A percentile compares a stretch with the other conserved stretches of the same genome.
Evolutionary conservation across 345 rosid species (phyloP).

Genomic region (Iberis pinnata): DNA sequence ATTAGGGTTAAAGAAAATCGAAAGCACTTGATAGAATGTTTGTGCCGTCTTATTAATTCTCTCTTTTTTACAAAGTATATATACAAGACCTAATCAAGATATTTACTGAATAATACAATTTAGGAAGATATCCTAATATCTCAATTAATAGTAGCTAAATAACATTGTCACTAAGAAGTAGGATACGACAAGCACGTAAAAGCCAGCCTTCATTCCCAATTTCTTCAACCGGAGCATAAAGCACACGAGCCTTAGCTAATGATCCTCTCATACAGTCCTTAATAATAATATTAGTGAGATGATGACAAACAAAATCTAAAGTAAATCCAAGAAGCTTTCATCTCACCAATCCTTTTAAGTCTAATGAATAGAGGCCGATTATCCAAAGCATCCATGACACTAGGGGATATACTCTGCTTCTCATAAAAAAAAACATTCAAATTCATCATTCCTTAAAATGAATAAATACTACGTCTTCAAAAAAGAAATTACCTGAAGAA

Average conservation of each 20-base stretch:
- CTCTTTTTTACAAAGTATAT: too few relatives aligned
- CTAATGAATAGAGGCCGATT: conserved; percentile 57
- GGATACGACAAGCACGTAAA: conserved; percentile 76
- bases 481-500: conserved; percentile 56
- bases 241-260: conserved; percentile 57
- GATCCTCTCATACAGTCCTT: conserved; percentile 89
- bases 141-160: not conserved
- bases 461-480: conserved; percentile 6
- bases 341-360: conserved; percentile 86
- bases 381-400: conserved; percentile 77
- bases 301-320: not conserved
- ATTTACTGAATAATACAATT: too few relatives aligned
- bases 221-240: conserved; percentile 75
- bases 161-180: conserved; percentile 12
- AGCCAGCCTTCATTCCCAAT: conserved; percentile 60
- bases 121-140: not conserved
- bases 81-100: too few relatives aligned
- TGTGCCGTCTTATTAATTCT: too few relatives aligned
- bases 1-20: conserved; percentile 38
- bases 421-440: conserved; percentile 15
- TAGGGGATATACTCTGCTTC: conserved; percentile 61
- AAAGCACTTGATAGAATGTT: too few relatives aligned
- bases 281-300: conserved; percentile 13
- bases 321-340: conserved; percentile 3
- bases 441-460: conserved; percentile 7